Percentiles rank a stretch among this genome's conserved stretches.
Conservation (phyloP, 2,329 filamentous ascomycete genomes). For the Ceratocystis colombiana region DNA sequence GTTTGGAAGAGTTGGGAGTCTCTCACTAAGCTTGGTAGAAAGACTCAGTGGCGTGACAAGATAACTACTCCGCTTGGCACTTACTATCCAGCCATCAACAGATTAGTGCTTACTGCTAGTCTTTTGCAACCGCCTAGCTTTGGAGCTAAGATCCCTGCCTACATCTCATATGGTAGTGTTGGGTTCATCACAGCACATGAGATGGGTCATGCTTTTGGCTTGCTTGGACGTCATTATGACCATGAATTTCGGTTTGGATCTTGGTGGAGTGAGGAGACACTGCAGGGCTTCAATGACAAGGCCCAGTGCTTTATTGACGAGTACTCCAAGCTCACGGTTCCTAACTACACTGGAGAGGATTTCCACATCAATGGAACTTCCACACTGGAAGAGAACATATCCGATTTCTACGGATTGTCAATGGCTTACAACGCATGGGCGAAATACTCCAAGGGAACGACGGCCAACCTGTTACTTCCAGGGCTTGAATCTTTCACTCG, state of each 20-base stretch:
- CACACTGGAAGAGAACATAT: slow-evolving; percentile 61
- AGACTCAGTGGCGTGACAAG: slow-evolving; percentile 50
- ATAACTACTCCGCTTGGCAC: slow-evolving; percentile 56
- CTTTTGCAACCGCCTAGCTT: slow-evolving; percentile 62
- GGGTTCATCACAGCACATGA: slow-evolving; percentile 59
- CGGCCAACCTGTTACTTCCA: slow-evolving; percentile 46
- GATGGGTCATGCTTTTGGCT: slow-evolving; percentile 61
- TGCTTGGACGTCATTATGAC: slow-evolving; percentile 54
- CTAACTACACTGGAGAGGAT: not conserved
- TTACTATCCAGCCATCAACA: slow-evolving; percentile 54
- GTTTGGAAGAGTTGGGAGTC: slow-evolving; percentile 45
- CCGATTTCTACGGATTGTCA: slow-evolving; percentile 56
- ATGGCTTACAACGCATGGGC: slow-evolving; percentile 58
- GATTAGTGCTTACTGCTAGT: slow-evolving; percentile 58
- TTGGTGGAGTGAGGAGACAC: slow-evolving; percentile 56
- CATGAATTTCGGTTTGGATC: slow-evolving; percentile 53
- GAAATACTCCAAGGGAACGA: slow-evolving; percentile 40
- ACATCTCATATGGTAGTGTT: slow-evolving; percentile 58
- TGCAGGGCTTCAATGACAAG: slow-evolving; percentile 47
- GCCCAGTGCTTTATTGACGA: slow-evolving; percentile 58
- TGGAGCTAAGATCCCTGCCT: slow-evolving; percentile 51
- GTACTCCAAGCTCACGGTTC: slow-evolving; percentile 44
- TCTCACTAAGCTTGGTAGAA: slow-evolving; percentile 50
- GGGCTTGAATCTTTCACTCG: slow-evolving; percentile 53
- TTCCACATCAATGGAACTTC: slow-evolving; percentile 50